Conservation (phyloP, 176 grass and related monocot genomes). For the Musa acuminata region DNA sequence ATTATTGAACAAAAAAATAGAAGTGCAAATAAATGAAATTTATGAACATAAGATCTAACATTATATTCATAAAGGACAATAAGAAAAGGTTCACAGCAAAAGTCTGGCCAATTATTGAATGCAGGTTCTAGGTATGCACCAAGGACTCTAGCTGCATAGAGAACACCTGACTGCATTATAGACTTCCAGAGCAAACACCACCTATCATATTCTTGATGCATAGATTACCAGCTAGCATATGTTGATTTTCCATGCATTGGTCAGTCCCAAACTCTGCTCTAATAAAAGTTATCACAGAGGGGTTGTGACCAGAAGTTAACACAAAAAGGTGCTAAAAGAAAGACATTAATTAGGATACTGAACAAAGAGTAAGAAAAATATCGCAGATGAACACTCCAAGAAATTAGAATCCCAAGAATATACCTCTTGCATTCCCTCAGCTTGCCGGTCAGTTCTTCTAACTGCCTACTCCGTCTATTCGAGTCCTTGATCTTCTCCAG, state of each 20-base stretch:
- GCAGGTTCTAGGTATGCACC: background rate
- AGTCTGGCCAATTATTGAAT: background rate
- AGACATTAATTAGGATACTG: background rate
- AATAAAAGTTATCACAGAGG: too few species aligned
- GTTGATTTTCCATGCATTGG: too few species aligned
- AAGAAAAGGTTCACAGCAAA: background rate
- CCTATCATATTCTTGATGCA: too few species aligned
- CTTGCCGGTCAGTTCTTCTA: conserved; percentile 89
- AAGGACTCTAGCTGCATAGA: background rate
- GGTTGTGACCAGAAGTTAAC: too few species aligned
- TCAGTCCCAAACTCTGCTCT: too few species aligned
- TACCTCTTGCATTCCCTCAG: conserved; percentile 98
- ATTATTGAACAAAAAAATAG: background rate
- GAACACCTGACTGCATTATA: too few species aligned
- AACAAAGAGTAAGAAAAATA: background rate
- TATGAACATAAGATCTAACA: background rate
- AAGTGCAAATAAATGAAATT: background rate
- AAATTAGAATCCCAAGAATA: conserved; percentile 7
- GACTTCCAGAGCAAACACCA: too few species aligned
- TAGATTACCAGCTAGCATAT: too few species aligned
- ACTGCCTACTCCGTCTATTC: conserved; percentile 66
- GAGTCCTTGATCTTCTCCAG: conserved; percentile 96
- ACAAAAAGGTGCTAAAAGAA: too few species aligned
- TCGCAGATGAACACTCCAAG: background rate
- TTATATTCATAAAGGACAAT: too few species aligned